These are phyloP conservation scores for Talaromyces adpressus DNA, from an alignment of 495 filamentous ascomycete species.

Conservation along the genomic window DNA sequence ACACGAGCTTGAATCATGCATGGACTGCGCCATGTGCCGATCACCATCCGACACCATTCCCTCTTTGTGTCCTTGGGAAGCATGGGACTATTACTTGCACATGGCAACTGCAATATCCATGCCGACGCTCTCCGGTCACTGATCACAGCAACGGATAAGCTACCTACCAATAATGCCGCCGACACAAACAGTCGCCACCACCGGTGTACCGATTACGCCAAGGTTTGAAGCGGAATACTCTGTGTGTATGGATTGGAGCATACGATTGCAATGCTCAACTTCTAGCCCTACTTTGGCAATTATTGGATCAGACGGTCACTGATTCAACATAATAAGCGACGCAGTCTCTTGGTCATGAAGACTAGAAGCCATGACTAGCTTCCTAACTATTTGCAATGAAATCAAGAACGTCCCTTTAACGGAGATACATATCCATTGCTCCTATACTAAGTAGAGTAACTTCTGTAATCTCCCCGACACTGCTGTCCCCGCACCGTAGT, in stretches of 20 bases:
- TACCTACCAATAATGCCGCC: not conserved
- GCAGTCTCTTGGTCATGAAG: not conserved
- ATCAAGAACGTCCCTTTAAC: not conserved
- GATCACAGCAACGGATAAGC: not conserved
- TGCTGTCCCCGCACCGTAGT: not conserved
- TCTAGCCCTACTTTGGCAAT: not conserved
- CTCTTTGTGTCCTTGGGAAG: no score
- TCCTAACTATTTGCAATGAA: not conserved
- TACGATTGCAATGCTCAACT: not conserved
- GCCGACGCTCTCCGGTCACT: not conserved
- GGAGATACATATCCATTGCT: not conserved
- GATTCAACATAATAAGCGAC: not conserved
- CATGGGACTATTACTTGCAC: not conserved
- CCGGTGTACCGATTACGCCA: not conserved
- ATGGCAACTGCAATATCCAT: not conserved
- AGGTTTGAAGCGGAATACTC: not conserved
- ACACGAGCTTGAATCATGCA: not conserved
- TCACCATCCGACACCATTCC: no score
- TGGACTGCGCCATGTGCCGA: not conserved
- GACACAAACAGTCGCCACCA: not conserved
- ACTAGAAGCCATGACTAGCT: not conserved
- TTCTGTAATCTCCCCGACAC: not conserved
- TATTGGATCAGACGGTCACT: not conserved
- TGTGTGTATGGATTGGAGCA: not conserved
- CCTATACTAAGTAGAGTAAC: not conserved